These are phyloP conservation scores for Colletotrichum navitas DNA, from an alignment of 2,329 filamentous ascomycete genomes.

Conservation along the genomic window DNA sequence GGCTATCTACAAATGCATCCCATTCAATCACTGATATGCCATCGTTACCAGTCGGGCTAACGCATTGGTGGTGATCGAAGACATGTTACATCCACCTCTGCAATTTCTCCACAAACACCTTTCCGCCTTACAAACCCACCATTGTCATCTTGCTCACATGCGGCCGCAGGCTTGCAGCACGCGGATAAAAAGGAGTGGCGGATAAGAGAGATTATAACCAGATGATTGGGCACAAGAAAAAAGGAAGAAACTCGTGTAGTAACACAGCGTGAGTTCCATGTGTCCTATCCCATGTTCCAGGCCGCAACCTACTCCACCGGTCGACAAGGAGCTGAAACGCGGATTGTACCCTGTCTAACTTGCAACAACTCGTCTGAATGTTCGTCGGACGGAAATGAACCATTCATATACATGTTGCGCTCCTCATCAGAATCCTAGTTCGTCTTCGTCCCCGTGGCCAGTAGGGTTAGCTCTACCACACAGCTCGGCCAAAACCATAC, in stretches of 20 bases:
- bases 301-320: conserved; percentile 10
- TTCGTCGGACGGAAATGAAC: conserved; percentile 7
- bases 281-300: conserved; percentile 4
- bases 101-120: not conserved
- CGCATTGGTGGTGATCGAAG: not conserved
- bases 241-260: not conserved
- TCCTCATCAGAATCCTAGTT: conserved; percentile 32
- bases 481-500: conserved; percentile 21
- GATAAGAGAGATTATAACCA: not conserved
- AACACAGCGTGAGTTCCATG: not conserved
- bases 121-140: not conserved
- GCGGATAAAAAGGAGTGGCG: not conserved
- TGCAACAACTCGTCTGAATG: not conserved
- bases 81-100: not conserved
- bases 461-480: not conserved
- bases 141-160: not conserved
- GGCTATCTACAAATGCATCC: not conserved
- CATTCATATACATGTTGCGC: conserved; percentile 26
- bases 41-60: not conserved
- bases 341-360: not conserved
- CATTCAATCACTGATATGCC: not conserved
- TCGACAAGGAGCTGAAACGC: conserved; percentile 38
- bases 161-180: not conserved
- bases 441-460: conserved; percentile 30
- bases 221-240: not conserved